These are phyloP conservation scores for Zygosaccharomyces bailii DNA, from an alignment of 805 yeast species.

Conservation along the genomic window DNA sequence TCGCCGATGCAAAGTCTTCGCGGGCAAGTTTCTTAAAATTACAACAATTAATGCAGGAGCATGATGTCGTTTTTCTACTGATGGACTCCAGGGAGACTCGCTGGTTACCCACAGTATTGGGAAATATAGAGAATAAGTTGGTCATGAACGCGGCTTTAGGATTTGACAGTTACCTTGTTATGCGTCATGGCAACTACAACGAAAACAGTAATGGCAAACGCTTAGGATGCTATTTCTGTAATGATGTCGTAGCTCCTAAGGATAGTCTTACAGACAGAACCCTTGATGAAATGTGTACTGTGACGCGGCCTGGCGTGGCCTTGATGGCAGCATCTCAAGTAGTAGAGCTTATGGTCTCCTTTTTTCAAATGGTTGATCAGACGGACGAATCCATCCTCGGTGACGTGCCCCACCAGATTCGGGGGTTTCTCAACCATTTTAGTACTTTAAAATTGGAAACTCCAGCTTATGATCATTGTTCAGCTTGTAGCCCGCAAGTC, in stretches of 20 bases:
- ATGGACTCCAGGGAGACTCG: constrained; percentile 96
- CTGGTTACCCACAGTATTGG: constrained; percentile 93
- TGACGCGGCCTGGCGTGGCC: constrained; percentile 95
- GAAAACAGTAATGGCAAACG: constrained; percentile 35
- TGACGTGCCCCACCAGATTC: constrained; percentile 78
- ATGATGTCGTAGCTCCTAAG: constrained; percentile 90
- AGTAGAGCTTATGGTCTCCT: constrained; percentile 73
- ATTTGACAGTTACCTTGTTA: constrained; percentile 86
- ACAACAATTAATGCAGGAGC: constrained; percentile 50
- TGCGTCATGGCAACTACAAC: constrained; percentile 75
- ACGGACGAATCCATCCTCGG: constrained; percentile 50
- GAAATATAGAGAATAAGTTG: constrained; percentile 59
- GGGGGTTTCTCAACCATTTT: constrained; percentile 77
- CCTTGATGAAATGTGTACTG: constrained; percentile 97
- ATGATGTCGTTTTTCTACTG: constrained; percentile 74
- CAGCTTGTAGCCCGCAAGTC: constrained; percentile 76
- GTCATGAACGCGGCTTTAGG: constrained; percentile 94
- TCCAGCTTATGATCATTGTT: constrained; percentile 72
- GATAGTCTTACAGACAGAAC: constrained; percentile 87
- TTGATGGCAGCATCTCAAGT: constrained; percentile 81
- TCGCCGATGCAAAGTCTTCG: constrained; percentile 53
- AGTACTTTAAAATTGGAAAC: constrained; percentile 62
- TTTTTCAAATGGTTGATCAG: constrained; percentile 59
- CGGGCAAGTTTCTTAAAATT: constrained; percentile 51
- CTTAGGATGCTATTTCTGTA: constrained; percentile 93